phyloP scores from a whole-genome alignment of 331 rosid species.

The Erythrophleum ivorense region DNA sequence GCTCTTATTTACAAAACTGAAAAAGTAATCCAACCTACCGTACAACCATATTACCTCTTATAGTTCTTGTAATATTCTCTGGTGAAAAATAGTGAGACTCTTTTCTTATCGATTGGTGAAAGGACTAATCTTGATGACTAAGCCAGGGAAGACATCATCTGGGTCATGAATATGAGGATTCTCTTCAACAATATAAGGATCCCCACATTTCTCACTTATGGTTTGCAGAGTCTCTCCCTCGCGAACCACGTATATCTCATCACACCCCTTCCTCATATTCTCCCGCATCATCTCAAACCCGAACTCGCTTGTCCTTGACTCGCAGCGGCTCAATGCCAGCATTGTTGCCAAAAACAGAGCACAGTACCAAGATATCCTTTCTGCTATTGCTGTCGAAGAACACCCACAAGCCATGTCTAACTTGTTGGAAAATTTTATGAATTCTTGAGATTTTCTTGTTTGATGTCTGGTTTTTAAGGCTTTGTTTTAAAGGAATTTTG shows the following conservation, averaged over 20 bases:
- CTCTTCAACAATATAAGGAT: slow-evolving; percentile 78
- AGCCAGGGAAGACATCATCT: slow-evolving; percentile 84
- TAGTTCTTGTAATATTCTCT: background rate
- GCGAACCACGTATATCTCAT: slow-evolving; percentile 81
- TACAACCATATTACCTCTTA: background rate
- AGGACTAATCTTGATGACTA: slow-evolving; percentile 79
- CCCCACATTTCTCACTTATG: slow-evolving; percentile 78
- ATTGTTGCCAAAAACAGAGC: slow-evolving; percentile 60
- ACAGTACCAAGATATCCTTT: slow-evolving; percentile 63
- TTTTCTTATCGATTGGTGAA: slow-evolving; percentile 31
- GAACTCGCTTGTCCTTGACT: slow-evolving; percentile 49
- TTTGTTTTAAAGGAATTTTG: background rate
- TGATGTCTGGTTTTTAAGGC: background rate
- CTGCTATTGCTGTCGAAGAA: slow-evolving; percentile 55
- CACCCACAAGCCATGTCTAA: slow-evolving; percentile 47
- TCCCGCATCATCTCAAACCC: slow-evolving; percentile 28
- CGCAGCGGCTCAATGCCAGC: slow-evolving; percentile 60
- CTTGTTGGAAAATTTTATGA: background rate
- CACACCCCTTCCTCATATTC: slow-evolving; percentile 53
- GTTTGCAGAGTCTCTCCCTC: slow-evolving; percentile 88
- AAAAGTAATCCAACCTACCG: background rate
- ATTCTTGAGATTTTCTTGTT: background rate
- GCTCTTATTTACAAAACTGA: background rate
- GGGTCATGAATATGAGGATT: slow-evolving; percentile 91
- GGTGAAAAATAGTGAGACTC: background rate